Evolutionary conservation across 495 filamentous ascomycete species (phyloP).

Genomic region (Cairneyella variabilis): DNA sequence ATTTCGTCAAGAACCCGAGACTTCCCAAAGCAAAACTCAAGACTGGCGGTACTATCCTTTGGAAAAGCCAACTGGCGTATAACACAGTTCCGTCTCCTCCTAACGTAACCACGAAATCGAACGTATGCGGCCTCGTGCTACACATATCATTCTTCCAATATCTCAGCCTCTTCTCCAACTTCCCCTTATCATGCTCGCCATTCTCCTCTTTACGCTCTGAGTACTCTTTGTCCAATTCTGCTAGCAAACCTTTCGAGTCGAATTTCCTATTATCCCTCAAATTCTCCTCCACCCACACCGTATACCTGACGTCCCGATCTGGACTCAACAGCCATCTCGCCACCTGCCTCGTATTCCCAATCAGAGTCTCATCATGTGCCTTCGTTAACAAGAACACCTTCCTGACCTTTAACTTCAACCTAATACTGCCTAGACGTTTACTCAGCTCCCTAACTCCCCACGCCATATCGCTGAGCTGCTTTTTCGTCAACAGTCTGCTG

Average conservation of each 20-base stretch:
- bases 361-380: constrained; percentile 76
- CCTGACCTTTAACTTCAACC: constrained; percentile 73
- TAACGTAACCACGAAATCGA: constrained; percentile 90
- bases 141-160: constrained; percentile 85
- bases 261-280: constrained; percentile 68
- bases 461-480: constrained; percentile 91
- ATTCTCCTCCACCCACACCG: constrained; percentile 76
- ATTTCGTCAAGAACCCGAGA: constrained; percentile 92
- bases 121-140: constrained; percentile 70
- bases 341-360: constrained; percentile 72
- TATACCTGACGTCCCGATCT: constrained; percentile 64
- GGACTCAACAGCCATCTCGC: constrained; percentile 81
- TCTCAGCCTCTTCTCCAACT: constrained; percentile 49
- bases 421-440: constrained; percentile 75
- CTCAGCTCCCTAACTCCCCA: constrained; percentile 89
- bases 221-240: constrained; percentile 21
- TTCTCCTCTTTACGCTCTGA: neutral
- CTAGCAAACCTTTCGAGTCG: constrained; percentile 41
- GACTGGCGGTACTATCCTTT: constrained; percentile 92
- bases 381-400: constrained; percentile 89
- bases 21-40: constrained; percentile 89
- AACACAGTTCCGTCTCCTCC: constrained; percentile 97
- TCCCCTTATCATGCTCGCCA: neutral
- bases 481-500: constrained; percentile 75
- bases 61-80: constrained; percentile 95